These are phyloP conservation scores for Prunus dulcis DNA, from an alignment of 306 rosid species.

Conservation along the genomic window DNA sequence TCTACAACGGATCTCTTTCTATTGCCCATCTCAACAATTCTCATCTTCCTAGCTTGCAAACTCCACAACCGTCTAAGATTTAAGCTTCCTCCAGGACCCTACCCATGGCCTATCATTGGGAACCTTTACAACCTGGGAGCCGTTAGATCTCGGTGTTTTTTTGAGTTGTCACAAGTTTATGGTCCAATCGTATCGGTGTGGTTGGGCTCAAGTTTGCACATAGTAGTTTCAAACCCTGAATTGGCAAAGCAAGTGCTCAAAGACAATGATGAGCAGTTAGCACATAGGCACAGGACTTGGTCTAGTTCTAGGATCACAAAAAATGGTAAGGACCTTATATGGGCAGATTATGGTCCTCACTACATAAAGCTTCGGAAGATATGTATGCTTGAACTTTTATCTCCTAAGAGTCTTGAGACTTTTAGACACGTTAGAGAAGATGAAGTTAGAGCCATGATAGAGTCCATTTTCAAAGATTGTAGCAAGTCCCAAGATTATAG, in stretches of 20 bases:
- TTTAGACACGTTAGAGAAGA: slow-evolving; percentile 73
- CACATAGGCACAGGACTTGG: slow-evolving; percentile 58
- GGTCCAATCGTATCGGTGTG: slow-evolving; percentile 91
- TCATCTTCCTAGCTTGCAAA: slow-evolving; percentile 33
- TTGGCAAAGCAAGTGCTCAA: slow-evolving; percentile 72
- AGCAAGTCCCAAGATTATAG: slow-evolving; percentile 48
- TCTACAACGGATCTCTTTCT: slow-evolving; percentile 13
- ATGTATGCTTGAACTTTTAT: slow-evolving; percentile 75
- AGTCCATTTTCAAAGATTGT: slow-evolving; percentile 50
- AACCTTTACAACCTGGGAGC: slow-evolving; percentile 77
- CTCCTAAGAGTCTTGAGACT: slow-evolving; percentile 59
- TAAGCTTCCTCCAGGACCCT: slow-evolving; percentile 85
- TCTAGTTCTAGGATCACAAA: slow-evolving; percentile 59
- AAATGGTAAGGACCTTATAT: slow-evolving; percentile 74
- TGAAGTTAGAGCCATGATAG: slow-evolving; percentile 86
- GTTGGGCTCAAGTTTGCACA: slow-evolving; percentile 69
- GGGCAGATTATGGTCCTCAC: slow-evolving; percentile 93
- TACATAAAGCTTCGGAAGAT: slow-evolving; percentile 83
- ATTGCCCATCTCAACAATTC: slow-evolving; percentile 22
- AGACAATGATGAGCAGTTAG: slow-evolving; percentile 70
- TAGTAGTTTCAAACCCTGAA: slow-evolving; percentile 63
- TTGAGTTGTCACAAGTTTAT: slow-evolving; percentile 67
- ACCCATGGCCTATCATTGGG: slow-evolving; percentile 72
- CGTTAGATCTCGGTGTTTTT: slow-evolving; percentile 66
- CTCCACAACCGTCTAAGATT: slow-evolving; percentile 45